phyloP scores from a whole-genome alignment of 2,329 filamentous ascomycete species.

The Rosellinia necatrix region DNA sequence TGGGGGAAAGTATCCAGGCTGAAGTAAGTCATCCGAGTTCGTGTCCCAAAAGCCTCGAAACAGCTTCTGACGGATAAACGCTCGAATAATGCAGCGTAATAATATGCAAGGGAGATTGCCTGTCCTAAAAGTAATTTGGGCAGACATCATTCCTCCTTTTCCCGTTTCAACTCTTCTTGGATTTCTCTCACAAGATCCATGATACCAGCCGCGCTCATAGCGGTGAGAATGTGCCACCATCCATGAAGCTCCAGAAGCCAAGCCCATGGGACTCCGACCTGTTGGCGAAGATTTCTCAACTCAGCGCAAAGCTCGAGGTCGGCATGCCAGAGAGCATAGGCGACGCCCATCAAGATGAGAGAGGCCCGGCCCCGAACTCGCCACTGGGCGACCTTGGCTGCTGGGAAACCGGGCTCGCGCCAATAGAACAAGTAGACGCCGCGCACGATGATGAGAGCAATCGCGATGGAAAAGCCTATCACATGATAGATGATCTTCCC shows the following conservation, averaged over 20 bases:
- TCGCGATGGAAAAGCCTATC: slow-evolving; percentile 43
- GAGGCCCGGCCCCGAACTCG: slow-evolving; percentile 37
- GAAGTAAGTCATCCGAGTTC: too few species aligned
- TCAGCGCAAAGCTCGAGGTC: slow-evolving; percentile 57
- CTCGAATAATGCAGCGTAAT: too few species aligned
- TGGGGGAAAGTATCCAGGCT: too few species aligned
- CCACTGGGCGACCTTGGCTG: slow-evolving; percentile 37
- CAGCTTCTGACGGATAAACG: too few species aligned
- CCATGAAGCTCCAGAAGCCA: slow-evolving; percentile 64
- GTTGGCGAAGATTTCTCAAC: slow-evolving; percentile 50
- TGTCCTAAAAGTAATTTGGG: too few species aligned
- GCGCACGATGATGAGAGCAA: slow-evolving; percentile 42
- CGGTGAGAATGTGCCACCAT: slow-evolving; percentile 68
- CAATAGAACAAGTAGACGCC: slow-evolving; percentile 44
- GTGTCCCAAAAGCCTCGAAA: too few species aligned
- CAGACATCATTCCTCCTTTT: slow-evolving; percentile 26
- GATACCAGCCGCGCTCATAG: slow-evolving; percentile 53
- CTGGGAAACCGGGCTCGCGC: slow-evolving; percentile 37
- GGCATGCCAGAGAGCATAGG: slow-evolving; percentile 61
- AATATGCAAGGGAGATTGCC: too few species aligned
- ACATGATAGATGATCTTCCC: slow-evolving; percentile 51
- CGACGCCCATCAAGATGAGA: slow-evolving; percentile 45
- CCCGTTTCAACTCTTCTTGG: slow-evolving; percentile 15
- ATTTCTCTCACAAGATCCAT: slow-evolving; percentile 44
- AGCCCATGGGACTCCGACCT: slow-evolving; percentile 58